Base-by-base conservation (phyloP, 2,329 filamentous ascomycete genomes). In the Neurospora sp. region DNA sequence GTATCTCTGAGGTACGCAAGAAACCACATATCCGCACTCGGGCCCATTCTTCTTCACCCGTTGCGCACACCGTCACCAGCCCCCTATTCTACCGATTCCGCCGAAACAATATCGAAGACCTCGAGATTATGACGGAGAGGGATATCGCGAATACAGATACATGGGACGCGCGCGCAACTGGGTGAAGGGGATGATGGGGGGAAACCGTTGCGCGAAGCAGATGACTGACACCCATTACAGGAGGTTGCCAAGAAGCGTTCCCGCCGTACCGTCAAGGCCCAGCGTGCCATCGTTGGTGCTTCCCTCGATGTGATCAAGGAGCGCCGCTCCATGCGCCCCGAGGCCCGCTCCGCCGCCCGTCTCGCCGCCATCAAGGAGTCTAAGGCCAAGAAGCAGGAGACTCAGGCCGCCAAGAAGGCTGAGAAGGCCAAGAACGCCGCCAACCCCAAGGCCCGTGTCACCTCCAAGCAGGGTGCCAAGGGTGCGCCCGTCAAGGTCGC, bases 281-380 rank as follows among this genome's bases (percentile, higher is more conserved):
- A 99, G 90, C 94, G 96, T 88, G 95, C 91, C 82, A 97, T 99
- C 84, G 96, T 99, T 79, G 96, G 96, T 89, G 96, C 96, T 78
- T 97, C 96, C 75, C 94, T 99, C 84, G 96, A 99, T 83, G 93
- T 98, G 81, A 98, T 99, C 90, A 98, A 97, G 91, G 96, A 99
- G 91, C 93, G 93, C 87, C 94, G 96, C 81, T 84, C 89, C 79
- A 90, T 93, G 89, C 93, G 96, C 84, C 96, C 96, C 78, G 96
- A 98, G 88, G 95, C 93, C 82, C 94, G 96, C 83, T 88, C 90
- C 79, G 96, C 96, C 80, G 94, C 93, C 81, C 95, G 96, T 81
- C 86, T 88, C 77, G 87, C 90, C 78, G 95, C 96, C 83, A 94
- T 98, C 87, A 95, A 95, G 89, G 93, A 96, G 82, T 92, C 90